Conservation (phyloP, 257 asterid genomes). For the Solanum rostratum region DNA sequence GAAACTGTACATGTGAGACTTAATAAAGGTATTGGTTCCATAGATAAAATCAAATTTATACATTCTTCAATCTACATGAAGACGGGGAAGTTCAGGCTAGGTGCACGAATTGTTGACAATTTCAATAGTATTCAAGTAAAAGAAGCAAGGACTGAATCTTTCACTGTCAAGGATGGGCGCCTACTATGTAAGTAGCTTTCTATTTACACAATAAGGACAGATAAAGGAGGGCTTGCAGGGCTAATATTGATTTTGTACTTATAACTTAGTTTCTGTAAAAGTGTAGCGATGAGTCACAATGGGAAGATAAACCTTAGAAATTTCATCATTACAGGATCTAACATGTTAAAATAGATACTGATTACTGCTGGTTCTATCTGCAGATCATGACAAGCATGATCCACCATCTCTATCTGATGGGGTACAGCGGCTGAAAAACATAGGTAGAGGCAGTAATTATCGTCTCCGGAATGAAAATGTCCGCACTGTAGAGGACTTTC, state of each 20-base stretch:
- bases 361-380: not conserved
- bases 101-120: conserved; percentile 20
- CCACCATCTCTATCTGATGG: conserved; percentile 35
- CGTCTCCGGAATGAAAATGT: conserved; percentile 16
- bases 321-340: not conserved
- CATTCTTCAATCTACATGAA: conserved; percentile 5
- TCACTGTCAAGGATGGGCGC: conserved; percentile 25
- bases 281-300: not conserved
- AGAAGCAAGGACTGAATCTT: conserved; percentile 34
- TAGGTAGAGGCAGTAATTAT: conserved; percentile 15
- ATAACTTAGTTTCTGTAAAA: not conserved
- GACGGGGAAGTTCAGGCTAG: conserved; percentile 20
- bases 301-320: not conserved
- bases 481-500: conserved; percentile 38
- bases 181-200: conserved; percentile 18
- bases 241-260: not conserved
- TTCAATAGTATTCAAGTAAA: conserved; percentile 3
- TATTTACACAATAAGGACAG: not conserved
- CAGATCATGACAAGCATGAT: conserved; percentile 33
- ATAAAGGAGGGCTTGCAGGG: too few species aligned
- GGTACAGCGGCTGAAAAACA: conserved; percentile 23
- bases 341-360: not conserved
- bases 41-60: conserved; percentile 19
- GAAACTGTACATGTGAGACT: conserved; percentile 24
- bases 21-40: conserved; percentile 18